Conservation (phyloP, 2,329 filamentous ascomycete species). For the Xylaria polymorpha region DNA sequence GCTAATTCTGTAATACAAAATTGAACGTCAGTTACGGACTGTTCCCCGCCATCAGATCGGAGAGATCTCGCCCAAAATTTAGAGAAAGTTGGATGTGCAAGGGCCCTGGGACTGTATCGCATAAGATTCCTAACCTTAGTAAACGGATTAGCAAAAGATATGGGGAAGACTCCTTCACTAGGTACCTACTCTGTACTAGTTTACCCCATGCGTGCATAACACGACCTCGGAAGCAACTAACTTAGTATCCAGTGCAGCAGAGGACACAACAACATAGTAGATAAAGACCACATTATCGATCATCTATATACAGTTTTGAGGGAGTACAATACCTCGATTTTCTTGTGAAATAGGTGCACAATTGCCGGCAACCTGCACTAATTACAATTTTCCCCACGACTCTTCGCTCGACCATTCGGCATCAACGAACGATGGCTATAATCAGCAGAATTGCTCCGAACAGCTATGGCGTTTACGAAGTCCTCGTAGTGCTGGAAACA, state of each 20-base stretch:
- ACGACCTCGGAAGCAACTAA: background rate
- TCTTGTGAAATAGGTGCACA: too few relatives aligned
- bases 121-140: background rate
- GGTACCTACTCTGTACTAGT: background rate
- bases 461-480: background rate
- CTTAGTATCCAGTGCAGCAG: too few relatives aligned
- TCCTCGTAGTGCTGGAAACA: background rate
- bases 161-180: too few relatives aligned
- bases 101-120: background rate
- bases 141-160: background rate
- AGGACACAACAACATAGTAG: too few relatives aligned
- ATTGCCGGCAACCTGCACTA: too few relatives aligned
- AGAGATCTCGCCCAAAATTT: background rate
- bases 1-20: background rate
- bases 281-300: background rate
- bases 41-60: background rate
- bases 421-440: too few relatives aligned
- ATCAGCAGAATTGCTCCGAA: too few relatives aligned
- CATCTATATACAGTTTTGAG: background rate
- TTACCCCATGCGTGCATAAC: background rate
- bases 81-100: constrained; percentile 9
- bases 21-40: background rate
- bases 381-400: too few relatives aligned
- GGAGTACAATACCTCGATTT: too few relatives aligned
- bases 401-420: too few relatives aligned